These are phyloP conservation scores for Leishmania lainsoni DNA, from an alignment of 208 protist species.

Conservation along the genomic window DNA sequence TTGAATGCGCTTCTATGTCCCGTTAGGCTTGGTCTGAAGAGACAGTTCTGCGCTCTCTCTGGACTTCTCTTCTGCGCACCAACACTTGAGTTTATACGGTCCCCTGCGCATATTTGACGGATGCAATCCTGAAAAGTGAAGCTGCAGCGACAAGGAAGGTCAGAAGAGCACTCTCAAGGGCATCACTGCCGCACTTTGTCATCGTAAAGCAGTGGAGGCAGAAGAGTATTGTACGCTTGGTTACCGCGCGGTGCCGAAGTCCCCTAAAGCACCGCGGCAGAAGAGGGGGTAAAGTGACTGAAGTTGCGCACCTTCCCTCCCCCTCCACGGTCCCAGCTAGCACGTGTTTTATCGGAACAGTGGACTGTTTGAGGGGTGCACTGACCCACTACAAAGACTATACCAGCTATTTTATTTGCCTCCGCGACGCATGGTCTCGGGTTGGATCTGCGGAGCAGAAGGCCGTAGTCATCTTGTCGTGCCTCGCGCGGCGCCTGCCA, in stretches of 20 bases:
- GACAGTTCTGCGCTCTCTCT: not conserved
- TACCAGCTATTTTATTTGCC: not conserved
- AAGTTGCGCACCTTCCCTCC: not conserved
- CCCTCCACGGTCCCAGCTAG: not conserved
- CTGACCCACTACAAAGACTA: not conserved
- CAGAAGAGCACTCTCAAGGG: not conserved
- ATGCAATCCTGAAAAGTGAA: not conserved
- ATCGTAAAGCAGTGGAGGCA: not conserved
- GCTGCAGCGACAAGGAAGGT: not conserved
- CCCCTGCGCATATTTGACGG: not conserved
- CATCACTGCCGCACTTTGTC: not conserved
- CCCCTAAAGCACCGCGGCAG: not conserved
- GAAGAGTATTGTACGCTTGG: not conserved
- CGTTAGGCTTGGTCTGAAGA: not conserved
- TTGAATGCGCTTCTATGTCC: not conserved
- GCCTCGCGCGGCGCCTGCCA: not conserved
- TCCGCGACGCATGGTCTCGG: not conserved
- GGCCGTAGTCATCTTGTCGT: not conserved
- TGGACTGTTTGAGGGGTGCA: not conserved
- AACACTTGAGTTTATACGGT: not conserved
- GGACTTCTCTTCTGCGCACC: not conserved
- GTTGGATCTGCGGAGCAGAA: not conserved
- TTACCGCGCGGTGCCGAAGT: not conserved
- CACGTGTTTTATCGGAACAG: not conserved
- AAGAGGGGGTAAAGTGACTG: not conserved